Evolutionary conservation across 139 green algal genomes (phyloP).

Genomic region (Eudorina sp.): DNA sequence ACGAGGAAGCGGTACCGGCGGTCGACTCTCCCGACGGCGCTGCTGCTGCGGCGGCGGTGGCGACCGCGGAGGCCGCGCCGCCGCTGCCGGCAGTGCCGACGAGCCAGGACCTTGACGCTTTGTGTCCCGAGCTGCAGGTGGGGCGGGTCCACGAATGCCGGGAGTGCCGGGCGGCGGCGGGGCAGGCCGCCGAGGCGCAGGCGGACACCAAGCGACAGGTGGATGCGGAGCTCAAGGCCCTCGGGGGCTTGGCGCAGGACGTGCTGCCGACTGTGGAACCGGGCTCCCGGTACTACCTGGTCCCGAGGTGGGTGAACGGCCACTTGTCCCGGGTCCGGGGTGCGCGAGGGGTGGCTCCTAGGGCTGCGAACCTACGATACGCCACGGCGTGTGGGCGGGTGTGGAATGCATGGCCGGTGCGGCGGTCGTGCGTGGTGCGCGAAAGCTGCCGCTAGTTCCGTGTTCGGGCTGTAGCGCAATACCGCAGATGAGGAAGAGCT

Average conservation of each 20-base stretch:
- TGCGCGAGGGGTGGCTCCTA: no score
- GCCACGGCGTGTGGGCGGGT: no score
- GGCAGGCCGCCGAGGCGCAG: conserved; percentile 2
- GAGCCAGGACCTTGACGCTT: background rate
- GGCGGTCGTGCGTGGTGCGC: no score
- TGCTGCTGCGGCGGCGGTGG: no score
- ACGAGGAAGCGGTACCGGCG: background rate
- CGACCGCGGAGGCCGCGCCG: background rate
- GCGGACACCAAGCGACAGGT: conserved; percentile 31
- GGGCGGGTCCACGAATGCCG: background rate
- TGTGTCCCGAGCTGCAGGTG: conserved; percentile 30
- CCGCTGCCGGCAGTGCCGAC: background rate
- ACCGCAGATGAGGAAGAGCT: no score
- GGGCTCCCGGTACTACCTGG: conserved; percentile 67
- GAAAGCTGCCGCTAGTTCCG: no score
- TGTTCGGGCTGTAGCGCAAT: no score
- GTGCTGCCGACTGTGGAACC: conserved; percentile 54
- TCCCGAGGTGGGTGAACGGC: conserved; percentile 70
- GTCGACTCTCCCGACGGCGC: no score
- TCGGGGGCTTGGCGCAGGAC: conserved; percentile 59
- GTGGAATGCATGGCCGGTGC: no score
- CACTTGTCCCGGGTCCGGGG: no score
- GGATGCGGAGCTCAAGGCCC: conserved; percentile 54
- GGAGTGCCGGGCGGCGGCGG: background rate
- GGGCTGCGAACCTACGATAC: no score